Evolutionary conservation across 768 basidiomycete species (phyloP).

Genomic region (Zangia roseola): DNA sequence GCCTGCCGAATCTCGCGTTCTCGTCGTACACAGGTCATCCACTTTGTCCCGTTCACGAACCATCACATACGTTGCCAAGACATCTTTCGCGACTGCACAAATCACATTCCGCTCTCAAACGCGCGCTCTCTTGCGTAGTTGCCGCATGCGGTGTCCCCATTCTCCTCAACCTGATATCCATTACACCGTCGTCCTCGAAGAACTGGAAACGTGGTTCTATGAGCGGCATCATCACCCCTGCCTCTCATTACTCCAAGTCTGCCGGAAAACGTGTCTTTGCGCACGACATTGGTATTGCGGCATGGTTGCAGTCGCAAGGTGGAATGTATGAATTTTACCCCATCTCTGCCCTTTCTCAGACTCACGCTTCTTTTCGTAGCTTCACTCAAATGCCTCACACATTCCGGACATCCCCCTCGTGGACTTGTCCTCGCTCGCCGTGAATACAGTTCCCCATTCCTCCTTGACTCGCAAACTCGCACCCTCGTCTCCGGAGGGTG

Average conservation of each 20-base stretch:
- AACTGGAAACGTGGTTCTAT: slow-evolving; percentile 82
- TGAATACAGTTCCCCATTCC: slow-evolving; percentile 51
- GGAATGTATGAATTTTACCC: slow-evolving; percentile 51
- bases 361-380: too few species aligned
- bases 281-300: slow-evolving; percentile 82
- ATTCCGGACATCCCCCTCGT: slow-evolving; percentile 64
- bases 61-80: slow-evolving; percentile 26
- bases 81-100: slow-evolving; percentile 59
- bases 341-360: not conserved
- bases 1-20: slow-evolving; percentile 2
- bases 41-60: slow-evolving; percentile 48
- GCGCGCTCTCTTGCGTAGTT: slow-evolving; percentile 81
- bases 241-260: slow-evolving; percentile 66
- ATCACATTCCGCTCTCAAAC: slow-evolving; percentile 70
- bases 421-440: slow-evolving; percentile 57
- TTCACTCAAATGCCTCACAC: slow-evolving; percentile 42
- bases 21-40: slow-evolving; percentile 41
- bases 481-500: slow-evolving; percentile 67
- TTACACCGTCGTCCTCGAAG: slow-evolving; percentile 37
- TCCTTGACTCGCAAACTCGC: slow-evolving; percentile 70
- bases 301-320: slow-evolving; percentile 86
- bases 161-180: slow-evolving; percentile 54
- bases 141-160: slow-evolving; percentile 82
- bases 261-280: slow-evolving; percentile 69
- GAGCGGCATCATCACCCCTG: slow-evolving; percentile 72